These are phyloP conservation scores for Ceratorhiza oryzae-sativae DNA, from an alignment of 1,284 basidiomycete genomes.

Conservation along the genomic window DNA sequence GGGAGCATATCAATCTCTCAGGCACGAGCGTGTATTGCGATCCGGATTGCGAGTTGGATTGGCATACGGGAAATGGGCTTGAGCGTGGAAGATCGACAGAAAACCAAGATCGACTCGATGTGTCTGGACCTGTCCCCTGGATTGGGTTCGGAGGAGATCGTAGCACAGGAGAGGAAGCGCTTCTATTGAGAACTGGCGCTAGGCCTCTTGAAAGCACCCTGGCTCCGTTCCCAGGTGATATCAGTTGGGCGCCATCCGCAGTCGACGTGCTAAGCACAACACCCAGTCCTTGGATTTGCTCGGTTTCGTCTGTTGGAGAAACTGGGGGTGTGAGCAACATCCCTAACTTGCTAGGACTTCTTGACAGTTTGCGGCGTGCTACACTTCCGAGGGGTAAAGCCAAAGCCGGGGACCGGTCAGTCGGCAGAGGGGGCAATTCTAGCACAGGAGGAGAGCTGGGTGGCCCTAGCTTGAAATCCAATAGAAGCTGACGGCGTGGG, in stretches of 20 bases:
- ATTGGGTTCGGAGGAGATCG: conserved; percentile 3
- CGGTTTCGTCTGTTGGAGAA: conserved; percentile 15
- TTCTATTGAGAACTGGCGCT: background rate
- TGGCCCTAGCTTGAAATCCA: background rate
- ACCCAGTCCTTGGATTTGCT: background rate
- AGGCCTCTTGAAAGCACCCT: background rate
- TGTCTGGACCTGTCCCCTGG: background rate
- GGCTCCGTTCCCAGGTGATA: background rate
- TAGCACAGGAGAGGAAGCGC: conserved; percentile 17
- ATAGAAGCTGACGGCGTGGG: background rate
- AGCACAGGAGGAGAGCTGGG: background rate
- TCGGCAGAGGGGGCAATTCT: conserved; percentile 6
- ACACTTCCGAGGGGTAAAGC: background rate
- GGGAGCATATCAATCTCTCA: background rate
- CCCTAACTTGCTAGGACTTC: background rate
- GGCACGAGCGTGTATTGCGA: conserved; percentile 5
- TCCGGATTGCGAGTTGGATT: conserved; percentile 10
- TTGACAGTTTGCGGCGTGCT: conserved; percentile 4
- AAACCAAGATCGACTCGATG: background rate
- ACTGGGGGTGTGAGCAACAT: conserved; percentile 16
- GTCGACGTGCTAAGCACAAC: background rate
- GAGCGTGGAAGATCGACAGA: background rate
- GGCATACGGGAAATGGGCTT: background rate
- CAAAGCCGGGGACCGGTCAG: background rate
- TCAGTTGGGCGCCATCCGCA: background rate